A percentile compares a stretch with the other conserved stretches of the same genome.
phyloP scores from a whole-genome alignment of 139 green algal genomes.

The Trebouxia sp. region DNA sequence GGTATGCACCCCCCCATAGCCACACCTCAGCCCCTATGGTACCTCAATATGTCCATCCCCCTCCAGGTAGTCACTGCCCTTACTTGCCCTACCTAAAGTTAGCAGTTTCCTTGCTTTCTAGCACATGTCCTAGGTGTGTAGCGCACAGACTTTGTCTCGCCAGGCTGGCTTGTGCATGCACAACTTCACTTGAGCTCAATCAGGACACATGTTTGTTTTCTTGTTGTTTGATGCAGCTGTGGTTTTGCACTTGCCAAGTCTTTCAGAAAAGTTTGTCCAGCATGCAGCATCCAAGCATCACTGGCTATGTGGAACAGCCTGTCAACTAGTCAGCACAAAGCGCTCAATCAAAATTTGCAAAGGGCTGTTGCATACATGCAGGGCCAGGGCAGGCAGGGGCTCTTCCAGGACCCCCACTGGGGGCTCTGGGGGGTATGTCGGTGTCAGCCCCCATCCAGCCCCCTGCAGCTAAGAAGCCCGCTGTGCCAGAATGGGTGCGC shows the following conservation, averaged over 20 bases:
- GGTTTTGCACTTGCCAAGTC: too few species aligned
- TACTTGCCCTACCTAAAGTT: not conserved
- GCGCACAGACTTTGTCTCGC: too few species aligned
- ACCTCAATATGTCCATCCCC: not conserved
- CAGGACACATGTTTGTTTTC: too few species aligned
- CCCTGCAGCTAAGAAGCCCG: not conserved
- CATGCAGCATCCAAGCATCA: too few species aligned
- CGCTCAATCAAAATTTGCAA: not conserved
- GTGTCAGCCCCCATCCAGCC: not conserved
- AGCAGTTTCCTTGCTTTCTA: not conserved
- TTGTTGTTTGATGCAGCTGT: too few species aligned
- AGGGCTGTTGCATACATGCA: not conserved
- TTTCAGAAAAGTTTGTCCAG: too few species aligned
- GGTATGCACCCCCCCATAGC: not conserved
- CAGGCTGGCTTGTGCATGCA: too few species aligned
- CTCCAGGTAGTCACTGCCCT: not conserved
- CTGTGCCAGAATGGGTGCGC: constrained; percentile 20
- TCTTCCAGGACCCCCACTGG: not conserved
- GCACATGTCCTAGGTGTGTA: too few species aligned
- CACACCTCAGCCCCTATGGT: constrained; percentile 9
- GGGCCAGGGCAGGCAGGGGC: not conserved
- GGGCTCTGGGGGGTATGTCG: constrained; percentile 10
- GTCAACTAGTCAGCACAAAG: too few species aligned
- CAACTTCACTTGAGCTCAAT: too few species aligned
- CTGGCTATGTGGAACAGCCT: too few species aligned